A percentile compares a stretch with the other conserved stretches of the same genome.
These are phyloP conservation scores for Fusarium sp. DNA, from an alignment of 2,329 filamentous ascomycete species.

Conservation along the genomic window DNA sequence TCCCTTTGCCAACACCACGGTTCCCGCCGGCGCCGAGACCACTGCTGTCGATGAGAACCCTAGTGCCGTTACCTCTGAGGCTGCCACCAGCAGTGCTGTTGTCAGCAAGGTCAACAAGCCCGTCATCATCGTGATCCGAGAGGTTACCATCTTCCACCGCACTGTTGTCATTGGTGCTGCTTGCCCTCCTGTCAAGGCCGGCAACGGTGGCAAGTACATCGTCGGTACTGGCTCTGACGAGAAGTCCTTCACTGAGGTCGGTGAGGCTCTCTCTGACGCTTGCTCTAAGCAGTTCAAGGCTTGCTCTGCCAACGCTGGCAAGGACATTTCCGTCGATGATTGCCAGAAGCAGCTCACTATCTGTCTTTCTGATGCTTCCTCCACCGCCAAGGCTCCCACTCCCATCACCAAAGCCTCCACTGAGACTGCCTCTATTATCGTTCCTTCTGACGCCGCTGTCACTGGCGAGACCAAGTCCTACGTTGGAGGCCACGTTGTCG, in stretches of 20 bases:
- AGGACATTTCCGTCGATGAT: constrained; percentile 46
- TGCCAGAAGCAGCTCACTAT: constrained; percentile 47
- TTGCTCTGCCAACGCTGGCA: constrained; percentile 44
- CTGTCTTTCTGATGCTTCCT: constrained; percentile 46
- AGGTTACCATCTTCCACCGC: constrained; percentile 46
- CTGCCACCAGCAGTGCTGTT: constrained; percentile 35
- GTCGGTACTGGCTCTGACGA: constrained; percentile 43
- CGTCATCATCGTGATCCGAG: constrained; percentile 42
- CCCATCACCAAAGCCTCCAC: constrained; percentile 43
- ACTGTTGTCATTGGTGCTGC: constrained; percentile 46
- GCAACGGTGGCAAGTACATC: constrained; percentile 39
- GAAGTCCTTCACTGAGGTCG: constrained; percentile 41
- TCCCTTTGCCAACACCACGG: constrained; percentile 42
- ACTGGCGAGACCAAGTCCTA: constrained; percentile 34
- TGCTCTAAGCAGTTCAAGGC: constrained; percentile 49
- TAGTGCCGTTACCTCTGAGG: constrained; percentile 19
- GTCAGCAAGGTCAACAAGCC: constrained; percentile 40
- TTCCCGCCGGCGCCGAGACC: constrained; percentile 21
- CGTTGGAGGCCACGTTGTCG: constrained; percentile 45
- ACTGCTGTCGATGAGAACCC: constrained; percentile 26
- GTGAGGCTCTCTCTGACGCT: constrained; percentile 43
- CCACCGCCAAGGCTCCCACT: constrained; percentile 41
- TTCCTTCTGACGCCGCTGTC: constrained; percentile 46
- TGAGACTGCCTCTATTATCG: constrained; percentile 47
- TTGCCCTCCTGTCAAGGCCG: constrained; percentile 47